Evolutionary conservation across 2,329 filamentous ascomycete genomes (phyloP).

Genomic region (Aspergillus texensis): DNA sequence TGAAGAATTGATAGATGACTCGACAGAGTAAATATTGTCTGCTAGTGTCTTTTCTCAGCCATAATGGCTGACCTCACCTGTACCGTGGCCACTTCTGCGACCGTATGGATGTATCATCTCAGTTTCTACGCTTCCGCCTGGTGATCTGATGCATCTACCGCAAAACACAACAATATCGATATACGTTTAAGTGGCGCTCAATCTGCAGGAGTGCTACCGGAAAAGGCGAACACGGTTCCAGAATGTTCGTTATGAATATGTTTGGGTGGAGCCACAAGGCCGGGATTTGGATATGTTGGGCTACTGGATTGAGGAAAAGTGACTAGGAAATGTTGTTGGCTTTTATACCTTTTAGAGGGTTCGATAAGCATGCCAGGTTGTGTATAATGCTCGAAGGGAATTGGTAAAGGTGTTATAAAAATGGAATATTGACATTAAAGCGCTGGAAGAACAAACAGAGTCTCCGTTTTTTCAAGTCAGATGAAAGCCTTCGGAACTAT

Average conservation of each 20-base stretch:
- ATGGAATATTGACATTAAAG: not conserved
- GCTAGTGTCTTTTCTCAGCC: not conserved
- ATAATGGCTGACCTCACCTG: not conserved
- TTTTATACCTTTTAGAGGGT: conserved; percentile 50
- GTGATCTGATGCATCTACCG: conserved; percentile 27
- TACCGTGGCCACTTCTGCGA: conserved; percentile 49
- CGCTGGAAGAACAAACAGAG: not conserved
- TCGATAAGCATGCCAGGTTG: conserved; percentile 43
- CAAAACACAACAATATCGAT: not conserved
- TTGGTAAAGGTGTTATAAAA: conserved; percentile 47
- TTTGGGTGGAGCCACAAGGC: conserved; percentile 44
- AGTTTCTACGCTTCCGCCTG: conserved; percentile 41
- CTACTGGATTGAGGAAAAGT: conserved; percentile 48
- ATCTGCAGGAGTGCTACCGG: conserved; percentile 44
- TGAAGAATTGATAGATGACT: conserved; percentile 44
- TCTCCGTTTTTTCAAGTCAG: not conserved
- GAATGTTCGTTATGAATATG: conserved; percentile 44
- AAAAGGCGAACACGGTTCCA: conserved; percentile 26
- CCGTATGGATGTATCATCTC: conserved; percentile 40
- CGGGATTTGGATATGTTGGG: conserved; percentile 49
- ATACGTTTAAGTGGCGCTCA: conserved; percentile 27
- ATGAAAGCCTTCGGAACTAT: not conserved
- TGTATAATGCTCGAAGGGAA: conserved; percentile 47
- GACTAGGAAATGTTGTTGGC: conserved; percentile 45
- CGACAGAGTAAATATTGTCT: conserved; percentile 35